phyloP scores from a whole-genome alignment of 83 land plant species.

The Picea abies region DNA sequence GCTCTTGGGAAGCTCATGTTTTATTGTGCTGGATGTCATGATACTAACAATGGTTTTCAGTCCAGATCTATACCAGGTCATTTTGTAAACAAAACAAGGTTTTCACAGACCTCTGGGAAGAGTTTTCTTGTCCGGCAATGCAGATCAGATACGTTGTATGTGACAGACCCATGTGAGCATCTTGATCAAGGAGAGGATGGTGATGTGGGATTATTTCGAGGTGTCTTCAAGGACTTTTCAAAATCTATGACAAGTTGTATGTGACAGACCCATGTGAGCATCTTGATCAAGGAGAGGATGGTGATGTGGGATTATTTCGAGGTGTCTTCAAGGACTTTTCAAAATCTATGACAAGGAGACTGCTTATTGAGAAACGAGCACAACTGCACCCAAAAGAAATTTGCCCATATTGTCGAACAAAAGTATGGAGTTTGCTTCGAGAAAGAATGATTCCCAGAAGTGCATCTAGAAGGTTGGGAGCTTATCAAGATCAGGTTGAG shows the following conservation, averaged over 20 bases:
- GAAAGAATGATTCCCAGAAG: conserved; percentile 89
- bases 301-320: conserved; percentile 90
- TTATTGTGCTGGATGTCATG: conserved; percentile 81
- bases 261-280: conserved; percentile 96
- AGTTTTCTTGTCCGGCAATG: conserved; percentile 81
- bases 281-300: conserved; percentile 93
- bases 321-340: conserved; percentile 82
- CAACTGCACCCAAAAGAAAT: conserved; percentile 64
- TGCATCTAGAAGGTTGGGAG: conserved; percentile 74
- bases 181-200: conserved; percentile 95
- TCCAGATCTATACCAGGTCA: conserved; percentile 69
- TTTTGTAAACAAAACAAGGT: conserved; percentile 78
- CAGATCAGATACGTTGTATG: conserved; percentile 78
- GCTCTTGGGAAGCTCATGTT: conserved; percentile 89
- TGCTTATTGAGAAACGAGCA: conserved; percentile 61
- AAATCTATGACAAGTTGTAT: conserved; percentile 70
- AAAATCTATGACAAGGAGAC: conserved; percentile 61
- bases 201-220: conserved; percentile 92
- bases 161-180: conserved; percentile 95
- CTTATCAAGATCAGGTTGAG: conserved; percentile 84
- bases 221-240: conserved; percentile 75
- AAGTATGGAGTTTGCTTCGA: conserved; percentile 81
- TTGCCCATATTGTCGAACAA: conserved; percentile 86
- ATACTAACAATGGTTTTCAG: conserved; percentile 36
- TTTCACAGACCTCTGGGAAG: conserved; percentile 89